Evolutionary conservation across 2,329 filamentous ascomycete genomes (phyloP), one percentile per base, ranked within the genome.

Genomic region (Aspergillus flavus): DNA sequence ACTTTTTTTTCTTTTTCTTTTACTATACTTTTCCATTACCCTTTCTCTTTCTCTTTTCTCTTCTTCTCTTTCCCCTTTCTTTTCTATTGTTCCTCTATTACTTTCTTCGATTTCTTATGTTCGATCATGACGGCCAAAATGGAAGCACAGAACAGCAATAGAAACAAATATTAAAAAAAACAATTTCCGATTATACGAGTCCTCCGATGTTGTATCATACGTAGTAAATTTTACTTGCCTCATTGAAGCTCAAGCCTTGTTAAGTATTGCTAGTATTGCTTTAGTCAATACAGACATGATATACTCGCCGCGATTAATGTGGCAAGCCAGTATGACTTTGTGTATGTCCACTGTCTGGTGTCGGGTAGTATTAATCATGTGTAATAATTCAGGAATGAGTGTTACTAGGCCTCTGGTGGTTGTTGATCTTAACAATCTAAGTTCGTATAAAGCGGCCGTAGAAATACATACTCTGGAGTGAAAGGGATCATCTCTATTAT

Each of bases 1-100:
- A 46, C 61, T 68, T 67, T 64, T 61, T 43, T 57, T 64, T 50
- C 64, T 65, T 68, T 46, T 62, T 52, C 64, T 61, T 67, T 46
- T 61, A 55, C 63, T 67, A 65, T 58, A 26, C 64, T 59, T 60
- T 62, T 34, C 32, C 32, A 3, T 59, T 32, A 54, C 58, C 59
- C 62, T 58, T 53, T 57, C 34, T 11, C 14, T 16, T 45, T 69
- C 64, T 54, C 69, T 45, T 63, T 58, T 64, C 66, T 63, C 59
- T 63, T 41, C 39, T 7, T n/a, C 39, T 41, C 16, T 63, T 69
- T 66, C 64, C 61, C 36, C 57, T 68, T 50, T 64, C 32, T 53
- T 65, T 62, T 68, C 48, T 62, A 55, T 63, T 67, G 66, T 58
- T 26, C 64, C 61, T 59, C 61, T 59, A 39, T 56, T 57, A 58